Conservation (phyloP, 2,329 filamentous ascomycete genomes). For the Penicillium sp. region DNA sequence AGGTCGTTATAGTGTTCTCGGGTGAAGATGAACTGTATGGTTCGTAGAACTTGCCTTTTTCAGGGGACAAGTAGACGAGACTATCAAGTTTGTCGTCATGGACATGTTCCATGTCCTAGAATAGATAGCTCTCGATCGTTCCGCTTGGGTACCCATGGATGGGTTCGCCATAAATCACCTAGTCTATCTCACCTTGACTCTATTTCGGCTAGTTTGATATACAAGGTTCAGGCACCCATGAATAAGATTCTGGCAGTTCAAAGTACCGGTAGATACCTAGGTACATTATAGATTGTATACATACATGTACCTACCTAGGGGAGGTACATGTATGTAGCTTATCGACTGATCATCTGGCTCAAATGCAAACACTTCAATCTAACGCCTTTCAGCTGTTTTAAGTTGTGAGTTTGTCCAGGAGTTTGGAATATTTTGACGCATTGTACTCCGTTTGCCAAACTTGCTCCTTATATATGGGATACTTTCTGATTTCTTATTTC, state of each 20-base stretch:
- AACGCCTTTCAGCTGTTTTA: no score
- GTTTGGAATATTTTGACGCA: no score
- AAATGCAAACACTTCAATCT: no score
- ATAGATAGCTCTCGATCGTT: background rate
- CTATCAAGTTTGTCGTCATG: conserved; percentile 4
- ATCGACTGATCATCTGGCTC: no score
- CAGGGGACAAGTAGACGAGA: background rate
- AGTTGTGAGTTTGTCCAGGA: no score
- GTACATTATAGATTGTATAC: no score
- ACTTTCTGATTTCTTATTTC: no score
- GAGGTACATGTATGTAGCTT: background rate
- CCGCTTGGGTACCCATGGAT: background rate
- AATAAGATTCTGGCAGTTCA: no score
- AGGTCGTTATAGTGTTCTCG: background rate
- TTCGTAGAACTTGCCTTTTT: background rate
- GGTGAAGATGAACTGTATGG: background rate
- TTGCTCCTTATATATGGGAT: no score
- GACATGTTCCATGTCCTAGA: background rate
- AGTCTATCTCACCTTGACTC: background rate
- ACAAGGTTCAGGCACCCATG: background rate
- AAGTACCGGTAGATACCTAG: no score
- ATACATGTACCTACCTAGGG: background rate
- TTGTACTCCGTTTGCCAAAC: no score
- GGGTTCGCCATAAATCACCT: background rate
- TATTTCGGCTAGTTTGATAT: background rate